Base-by-base conservation (phyloP, 495 filamentous ascomycete genomes). In the Penicillium roqueforti region DNA sequence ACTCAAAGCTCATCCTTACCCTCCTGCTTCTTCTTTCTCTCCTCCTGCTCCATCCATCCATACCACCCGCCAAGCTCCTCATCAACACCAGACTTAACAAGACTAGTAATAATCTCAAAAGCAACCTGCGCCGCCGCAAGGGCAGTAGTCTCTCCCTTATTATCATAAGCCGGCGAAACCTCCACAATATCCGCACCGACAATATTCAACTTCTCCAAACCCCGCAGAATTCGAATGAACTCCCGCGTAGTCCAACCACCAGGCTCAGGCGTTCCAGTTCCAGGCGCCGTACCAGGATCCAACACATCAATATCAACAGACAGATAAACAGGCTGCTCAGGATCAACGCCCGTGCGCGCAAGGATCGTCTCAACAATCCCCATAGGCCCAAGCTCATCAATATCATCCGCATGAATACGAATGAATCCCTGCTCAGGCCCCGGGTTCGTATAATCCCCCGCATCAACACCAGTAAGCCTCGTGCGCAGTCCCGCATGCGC, bases 111-210 rank as follows among this genome's bases (percentile, higher is more conserved):
- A 45, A 93, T 82, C 76, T 95, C 89, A 68, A 85, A 95, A 16
- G 84, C 85, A 19, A 87, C 80, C 75, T 92, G 88, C 9, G 88
- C 87, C 0, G 85, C 89, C n/a, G 87, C 88, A 58, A 93, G 75
- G 43, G 89, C 88, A 36, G 89, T 95, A 63, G 86, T 84, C 78
- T 95, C 89, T 0, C 86, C 88, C 44, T 79, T 81, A 5, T 88
- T 89, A 70, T 93, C 88, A 67, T 95, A 93, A 11, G 88, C 87
- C 1, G 89, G 89, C 41, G 86, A 85, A 13, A 95, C 89, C 78
- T 95, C 89, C 20, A 95, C 89, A 56, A 92, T 84, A 69, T 89
- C 87, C 4, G 83, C 86, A 0, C 87, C 87, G 18, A 90, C 84
- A 1, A 89, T 61, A 64, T 89, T 88, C 64, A 90, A 56, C 32